Percentiles rank a stretch among this genome's conserved stretches.
These are phyloP conservation scores for Stagonosporopsis vannaccii DNA, from an alignment of 2,329 filamentous ascomycete species.

Conservation along the genomic window DNA sequence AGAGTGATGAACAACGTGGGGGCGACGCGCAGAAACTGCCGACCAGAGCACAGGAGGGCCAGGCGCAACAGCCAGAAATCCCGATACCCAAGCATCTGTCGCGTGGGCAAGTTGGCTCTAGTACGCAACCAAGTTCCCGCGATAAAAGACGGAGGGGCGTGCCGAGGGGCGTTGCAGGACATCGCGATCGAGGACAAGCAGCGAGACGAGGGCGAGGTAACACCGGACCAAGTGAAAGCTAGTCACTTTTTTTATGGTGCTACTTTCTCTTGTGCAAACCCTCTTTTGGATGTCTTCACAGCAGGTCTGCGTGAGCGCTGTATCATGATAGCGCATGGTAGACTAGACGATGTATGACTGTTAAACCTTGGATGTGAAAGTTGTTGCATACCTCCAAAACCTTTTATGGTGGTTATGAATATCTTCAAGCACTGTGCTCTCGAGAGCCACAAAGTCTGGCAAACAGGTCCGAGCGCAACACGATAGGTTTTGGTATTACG, in stretches of 20 bases:
- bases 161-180: background rate
- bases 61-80: background rate
- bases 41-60: background rate
- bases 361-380: no score
- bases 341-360: background rate
- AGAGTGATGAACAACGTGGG: background rate
- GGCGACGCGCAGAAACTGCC: background rate
- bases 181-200: constrained; percentile 3
- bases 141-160: background rate
- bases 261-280: background rate
- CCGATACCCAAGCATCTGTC: background rate
- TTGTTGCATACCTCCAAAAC: no score
- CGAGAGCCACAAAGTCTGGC: no score
- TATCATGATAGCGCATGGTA: background rate
- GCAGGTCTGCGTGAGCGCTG: no score
- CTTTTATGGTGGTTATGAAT: no score
- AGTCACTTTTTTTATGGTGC: background rate
- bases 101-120: background rate
- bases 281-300: background rate
- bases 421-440: no score
- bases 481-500: background rate
- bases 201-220: constrained; percentile 2
- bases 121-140: background rate
- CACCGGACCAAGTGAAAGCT: background rate
- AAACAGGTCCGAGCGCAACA: no score